Percentiles rank a stretch among this genome's conserved stretches.
These are phyloP conservation scores for Tricholoma hemisulphureum DNA, from an alignment of 768 basidiomycete genomes.

Conservation along the genomic window DNA sequence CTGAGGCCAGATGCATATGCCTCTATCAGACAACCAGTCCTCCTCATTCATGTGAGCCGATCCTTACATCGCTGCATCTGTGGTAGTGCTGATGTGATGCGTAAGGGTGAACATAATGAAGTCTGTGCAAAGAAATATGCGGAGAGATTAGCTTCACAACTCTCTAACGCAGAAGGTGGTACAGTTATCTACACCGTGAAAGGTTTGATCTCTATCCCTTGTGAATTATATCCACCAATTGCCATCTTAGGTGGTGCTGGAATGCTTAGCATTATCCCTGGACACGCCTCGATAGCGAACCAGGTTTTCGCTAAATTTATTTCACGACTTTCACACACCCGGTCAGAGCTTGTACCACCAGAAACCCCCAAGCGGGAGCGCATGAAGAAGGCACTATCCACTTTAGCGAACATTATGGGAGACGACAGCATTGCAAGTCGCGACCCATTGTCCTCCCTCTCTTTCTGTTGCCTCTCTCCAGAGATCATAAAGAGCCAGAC, in stretches of 20 bases:
- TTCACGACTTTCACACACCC: constrained; percentile 45
- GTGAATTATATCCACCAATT: neutral
- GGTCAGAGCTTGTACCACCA: constrained; percentile 47
- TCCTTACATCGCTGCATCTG: neutral
- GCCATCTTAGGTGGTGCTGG: constrained; percentile 49
- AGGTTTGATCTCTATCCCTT: constrained; percentile 37
- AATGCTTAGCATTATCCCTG: constrained; percentile 53
- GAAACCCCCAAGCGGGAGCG: constrained; percentile 39
- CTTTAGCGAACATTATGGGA: constrained; percentile 50
- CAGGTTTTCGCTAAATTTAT: constrained; percentile 65
- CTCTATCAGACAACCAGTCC: constrained; percentile 58
- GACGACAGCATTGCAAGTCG: constrained; percentile 46
- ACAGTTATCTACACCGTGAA: constrained; percentile 58
- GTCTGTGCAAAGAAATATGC: constrained; percentile 56
- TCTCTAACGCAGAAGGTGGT: constrained; percentile 49
- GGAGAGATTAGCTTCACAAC: constrained; percentile 47
- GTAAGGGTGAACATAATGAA: constrained; percentile 60
- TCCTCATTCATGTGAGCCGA: constrained; percentile 62
- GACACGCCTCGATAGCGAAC: constrained; percentile 60
- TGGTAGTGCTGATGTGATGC: neutral
- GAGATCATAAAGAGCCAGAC: constrained; percentile 53
- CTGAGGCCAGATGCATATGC: constrained; percentile 47
- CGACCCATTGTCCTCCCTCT: constrained; percentile 60
- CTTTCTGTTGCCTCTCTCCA: constrained; percentile 61
- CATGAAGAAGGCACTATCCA: constrained; percentile 53